Evolutionary conservation across 495 filamentous ascomycete species (phyloP), one percentile per base, ranked within the genome.

Genomic region (Hypoxylon trugodes): DNA sequence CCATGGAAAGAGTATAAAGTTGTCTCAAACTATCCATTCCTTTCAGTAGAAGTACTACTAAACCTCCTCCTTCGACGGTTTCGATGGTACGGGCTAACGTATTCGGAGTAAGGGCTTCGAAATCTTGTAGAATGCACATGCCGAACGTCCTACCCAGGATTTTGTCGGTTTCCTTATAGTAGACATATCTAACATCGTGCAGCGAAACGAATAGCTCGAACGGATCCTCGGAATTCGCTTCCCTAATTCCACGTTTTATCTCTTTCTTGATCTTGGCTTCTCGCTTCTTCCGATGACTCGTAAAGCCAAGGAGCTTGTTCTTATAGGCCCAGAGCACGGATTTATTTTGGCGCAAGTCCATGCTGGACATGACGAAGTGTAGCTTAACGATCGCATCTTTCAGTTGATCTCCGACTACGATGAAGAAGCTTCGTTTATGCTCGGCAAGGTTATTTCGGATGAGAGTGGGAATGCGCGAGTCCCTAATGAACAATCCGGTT

Each of bases 111-210:
- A 99, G 88, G 21, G 93, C 96, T 72, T 99, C 96, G 68, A 99
- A 99, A 61, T 99, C 96, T 71, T 99, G 96, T 53, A 99, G 79
- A 61, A 98, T 95, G 73, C 93, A 96, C 90, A 98, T 98, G 63
- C 96, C 95, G 73, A 94, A 99, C 25, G 96, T 99, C 76, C 98
- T 97, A 65, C 96, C 96, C 33, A 99, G 76, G 71, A 99, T 98
- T 81, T 96, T 97, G 59, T 99, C 96, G n/a, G 96, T 98, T 77
- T 99, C 96, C 77, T 99, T 99, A 81, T 99, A 99, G 83, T 96
- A 99, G 33, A 94, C 91, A 85, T 98, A 99, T 65, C 96, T 91
- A 68, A 99, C 96, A 72, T 97, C 92, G 76, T 97, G 90, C 52
- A 97, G 86, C 15, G 91, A 93, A 72, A 99, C 89, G 79, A 99